Conservation (phyloP, 108 stramenopile species). For the Cyclotella baltica region DNA sequence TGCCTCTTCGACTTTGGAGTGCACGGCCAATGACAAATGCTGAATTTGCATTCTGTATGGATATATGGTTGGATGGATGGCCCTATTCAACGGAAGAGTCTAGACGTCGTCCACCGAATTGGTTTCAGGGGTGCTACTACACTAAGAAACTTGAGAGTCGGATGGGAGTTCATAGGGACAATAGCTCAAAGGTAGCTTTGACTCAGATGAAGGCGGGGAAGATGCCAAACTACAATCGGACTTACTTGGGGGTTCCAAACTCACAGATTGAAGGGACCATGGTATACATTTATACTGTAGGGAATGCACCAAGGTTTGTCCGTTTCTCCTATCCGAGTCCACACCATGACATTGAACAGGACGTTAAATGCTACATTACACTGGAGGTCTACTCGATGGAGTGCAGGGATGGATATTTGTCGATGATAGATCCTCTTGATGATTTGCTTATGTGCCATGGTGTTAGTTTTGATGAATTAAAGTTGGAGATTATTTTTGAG, state of each 20-base stretch:
- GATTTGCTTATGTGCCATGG: background rate
- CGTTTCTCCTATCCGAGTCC: background rate
- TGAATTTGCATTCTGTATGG: background rate
- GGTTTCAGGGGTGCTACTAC: background rate
- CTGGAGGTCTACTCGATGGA: background rate
- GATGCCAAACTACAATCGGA: background rate
- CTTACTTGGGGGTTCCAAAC: background rate
- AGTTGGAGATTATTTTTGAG: no score
- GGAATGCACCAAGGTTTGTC: background rate
- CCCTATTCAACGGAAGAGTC: background rate
- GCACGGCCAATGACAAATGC: background rate
- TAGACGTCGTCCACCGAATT: background rate
- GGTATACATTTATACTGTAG: background rate
- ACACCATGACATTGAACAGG: background rate
- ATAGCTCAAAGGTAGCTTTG: background rate
- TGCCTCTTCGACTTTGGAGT: background rate
- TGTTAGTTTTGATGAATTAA: no score
- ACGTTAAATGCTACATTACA: background rate
- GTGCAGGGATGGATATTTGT: background rate
- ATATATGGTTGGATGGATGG: background rate
- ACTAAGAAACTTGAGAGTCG: background rate
- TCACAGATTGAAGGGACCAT: background rate
- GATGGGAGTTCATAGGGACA: background rate
- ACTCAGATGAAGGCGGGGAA: background rate
- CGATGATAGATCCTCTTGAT: background rate